These are phyloP conservation scores for Rubroshorea leprosula DNA, from an alignment of 345 rosid species.

Conservation along the genomic window DNA sequence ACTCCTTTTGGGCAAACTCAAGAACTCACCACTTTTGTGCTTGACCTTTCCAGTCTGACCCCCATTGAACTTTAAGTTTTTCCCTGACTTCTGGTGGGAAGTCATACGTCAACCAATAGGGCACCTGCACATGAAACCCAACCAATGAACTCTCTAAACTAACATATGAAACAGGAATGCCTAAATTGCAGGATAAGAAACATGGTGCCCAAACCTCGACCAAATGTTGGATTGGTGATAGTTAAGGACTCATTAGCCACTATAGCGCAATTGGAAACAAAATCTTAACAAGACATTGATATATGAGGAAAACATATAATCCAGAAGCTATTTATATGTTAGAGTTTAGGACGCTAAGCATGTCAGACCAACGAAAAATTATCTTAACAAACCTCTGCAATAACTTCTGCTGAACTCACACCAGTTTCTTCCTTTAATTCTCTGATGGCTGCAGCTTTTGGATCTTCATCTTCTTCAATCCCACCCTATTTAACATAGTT, in stretches of 20 bases:
- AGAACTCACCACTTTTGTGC: constrained; percentile 85
- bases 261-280: too few species aligned
- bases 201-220: too few species aligned
- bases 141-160: neutral
- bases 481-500: constrained; percentile 55
- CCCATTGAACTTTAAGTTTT: constrained; percentile 77
- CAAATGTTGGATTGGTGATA: too few species aligned
- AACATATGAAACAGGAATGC: neutral
- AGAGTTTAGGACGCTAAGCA: too few species aligned
- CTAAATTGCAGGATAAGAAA: constrained; percentile 6
- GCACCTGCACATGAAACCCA: constrained; percentile 37
- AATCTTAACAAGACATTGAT: neutral
- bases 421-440: constrained; percentile 95
- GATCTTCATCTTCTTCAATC: constrained; percentile 86
- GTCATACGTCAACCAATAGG: constrained; percentile 86
- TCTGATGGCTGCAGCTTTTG: constrained; percentile 71
- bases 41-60: constrained; percentile 95
- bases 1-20: neutral
- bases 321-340: neutral
- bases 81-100: constrained; percentile 87
- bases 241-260: too few species aligned
- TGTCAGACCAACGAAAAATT: neutral
- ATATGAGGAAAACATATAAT: neutral
- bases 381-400: constrained; percentile 62
- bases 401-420: constrained; percentile 64